Evolutionary conservation across 148 eudicot species (phyloP).

Genomic region (Arctostaphylos glauca): DNA sequence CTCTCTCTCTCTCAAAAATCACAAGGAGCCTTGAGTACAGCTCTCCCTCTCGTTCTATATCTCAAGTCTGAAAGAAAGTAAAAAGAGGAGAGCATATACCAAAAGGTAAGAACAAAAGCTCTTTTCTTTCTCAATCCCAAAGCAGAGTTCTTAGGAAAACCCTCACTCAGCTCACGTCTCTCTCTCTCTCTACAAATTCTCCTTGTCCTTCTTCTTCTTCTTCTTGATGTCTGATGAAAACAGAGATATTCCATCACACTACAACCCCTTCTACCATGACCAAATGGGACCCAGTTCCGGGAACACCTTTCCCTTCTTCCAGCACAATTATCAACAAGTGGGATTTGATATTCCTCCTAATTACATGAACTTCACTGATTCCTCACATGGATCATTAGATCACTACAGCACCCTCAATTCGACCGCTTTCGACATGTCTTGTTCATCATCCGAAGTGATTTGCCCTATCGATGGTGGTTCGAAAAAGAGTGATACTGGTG

Average conservation of each 20-base stretch:
- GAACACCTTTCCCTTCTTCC: slow-evolving; percentile 10
- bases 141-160: not conserved
- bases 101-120: not conserved
- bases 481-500: not conserved
- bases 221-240: slow-evolving; percentile 17
- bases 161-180: not conserved
- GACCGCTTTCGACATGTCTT: not conserved
- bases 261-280: slow-evolving; percentile 14
- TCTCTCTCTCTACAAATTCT: not conserved
- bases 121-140: not conserved
- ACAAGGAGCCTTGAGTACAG: slow-evolving; percentile 7
- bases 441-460: slow-evolving; percentile 17
- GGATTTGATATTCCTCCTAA: not conserved
- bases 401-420: not conserved
- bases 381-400: not conserved
- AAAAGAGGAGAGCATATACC: not conserved
- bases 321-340: not conserved
- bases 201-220: not conserved
- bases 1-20: too few relatives aligned
- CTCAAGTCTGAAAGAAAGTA: not conserved
- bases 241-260: slow-evolving; percentile 12
- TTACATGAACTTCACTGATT: not conserved
- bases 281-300: not conserved
- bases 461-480: not conserved
- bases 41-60: not conserved